Conservation (phyloP, 257 asterid genomes). For the Orobanche coerulescens region DNA sequence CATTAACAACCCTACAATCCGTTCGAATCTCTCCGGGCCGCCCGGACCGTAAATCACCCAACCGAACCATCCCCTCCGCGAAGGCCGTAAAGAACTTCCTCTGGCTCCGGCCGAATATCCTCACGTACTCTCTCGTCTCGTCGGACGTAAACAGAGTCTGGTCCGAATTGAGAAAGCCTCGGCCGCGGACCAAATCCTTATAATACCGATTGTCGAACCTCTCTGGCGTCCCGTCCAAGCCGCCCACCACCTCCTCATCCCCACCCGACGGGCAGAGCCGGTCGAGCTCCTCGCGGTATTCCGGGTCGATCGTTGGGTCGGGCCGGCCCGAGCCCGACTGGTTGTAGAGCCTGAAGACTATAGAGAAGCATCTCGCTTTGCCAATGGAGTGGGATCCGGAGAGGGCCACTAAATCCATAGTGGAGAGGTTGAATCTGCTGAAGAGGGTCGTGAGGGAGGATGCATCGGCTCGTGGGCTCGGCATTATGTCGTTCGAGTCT, state of each 20-base stretch:
- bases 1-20: conserved; percentile 53
- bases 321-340: conserved; percentile 82
- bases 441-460: conserved; percentile 53
- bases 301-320: conserved; percentile 67
- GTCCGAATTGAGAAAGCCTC: conserved; percentile 84
- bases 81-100: conserved; percentile 45
- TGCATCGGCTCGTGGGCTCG: conserved; percentile 91
- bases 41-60: conserved; percentile 69
- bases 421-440: conserved; percentile 53
- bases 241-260: conserved; percentile 56
- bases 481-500: conserved; percentile 73
- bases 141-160: conserved; percentile 42
- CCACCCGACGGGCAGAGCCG: conserved; percentile 64
- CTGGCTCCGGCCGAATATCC: conserved; percentile 34
- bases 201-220: conserved; percentile 67
- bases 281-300: conserved; percentile 37
- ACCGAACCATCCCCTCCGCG: conserved; percentile 57
- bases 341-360: conserved; percentile 78
- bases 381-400: conserved; percentile 96
- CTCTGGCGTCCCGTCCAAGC: conserved; percentile 63
- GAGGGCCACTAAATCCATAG: conserved; percentile 73
- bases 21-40: conserved; percentile 58
- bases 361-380: conserved; percentile 75
- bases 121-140: conserved; percentile 47
- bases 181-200: conserved; percentile 60